phyloP scores from a whole-genome alignment of 306 rosid genomes.

The Castanopsis chinensis region DNA sequence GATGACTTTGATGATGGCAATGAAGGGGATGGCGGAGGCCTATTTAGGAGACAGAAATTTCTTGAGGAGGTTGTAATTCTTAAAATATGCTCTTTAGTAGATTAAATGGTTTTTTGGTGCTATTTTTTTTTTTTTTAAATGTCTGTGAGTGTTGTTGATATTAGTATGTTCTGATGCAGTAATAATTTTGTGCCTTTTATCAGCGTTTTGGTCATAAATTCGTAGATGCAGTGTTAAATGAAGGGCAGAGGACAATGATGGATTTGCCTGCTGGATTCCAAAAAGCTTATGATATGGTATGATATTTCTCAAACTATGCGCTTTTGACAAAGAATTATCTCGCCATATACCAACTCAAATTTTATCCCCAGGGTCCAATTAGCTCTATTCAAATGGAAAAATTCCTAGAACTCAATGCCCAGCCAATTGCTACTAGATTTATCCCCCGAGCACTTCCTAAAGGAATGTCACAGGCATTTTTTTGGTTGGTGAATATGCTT shows the following conservation, averaged over 20 bases:
- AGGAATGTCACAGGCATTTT: constrained; percentile 79
- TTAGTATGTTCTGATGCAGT: too few relatives aligned
- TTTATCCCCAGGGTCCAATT: constrained; percentile 69
- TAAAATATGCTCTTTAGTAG: too few relatives aligned
- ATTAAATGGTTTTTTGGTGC: too few relatives aligned
- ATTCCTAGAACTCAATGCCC: constrained; percentile 75
- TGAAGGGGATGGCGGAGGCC: too few relatives aligned
- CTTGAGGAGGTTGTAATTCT: too few relatives aligned
- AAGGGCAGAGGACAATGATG: constrained; percentile 94
- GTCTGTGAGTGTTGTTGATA: too few relatives aligned
- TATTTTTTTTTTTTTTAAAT: too few relatives aligned
- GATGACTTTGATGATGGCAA: too few relatives aligned
- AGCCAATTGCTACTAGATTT: constrained; percentile 83
- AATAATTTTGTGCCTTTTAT: too few relatives aligned
- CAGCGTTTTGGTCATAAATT: constrained; percentile 86
- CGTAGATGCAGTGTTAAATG: constrained; percentile 89
- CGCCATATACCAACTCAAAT: constrained; percentile 32
- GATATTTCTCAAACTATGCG: constrained; percentile 12
- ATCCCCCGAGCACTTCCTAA: constrained; percentile 73
- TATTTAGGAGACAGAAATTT: too few relatives aligned
- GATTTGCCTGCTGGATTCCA: constrained; percentile 98
- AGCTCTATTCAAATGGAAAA: constrained; percentile 91
- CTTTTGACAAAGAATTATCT: constrained; percentile 25
- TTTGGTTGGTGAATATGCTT: too few relatives aligned
- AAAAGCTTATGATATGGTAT: constrained; percentile 96